phyloP scores from a whole-genome alignment of 1,139 yeast species.

The Sugiyamaella grinbergsii region DNA sequence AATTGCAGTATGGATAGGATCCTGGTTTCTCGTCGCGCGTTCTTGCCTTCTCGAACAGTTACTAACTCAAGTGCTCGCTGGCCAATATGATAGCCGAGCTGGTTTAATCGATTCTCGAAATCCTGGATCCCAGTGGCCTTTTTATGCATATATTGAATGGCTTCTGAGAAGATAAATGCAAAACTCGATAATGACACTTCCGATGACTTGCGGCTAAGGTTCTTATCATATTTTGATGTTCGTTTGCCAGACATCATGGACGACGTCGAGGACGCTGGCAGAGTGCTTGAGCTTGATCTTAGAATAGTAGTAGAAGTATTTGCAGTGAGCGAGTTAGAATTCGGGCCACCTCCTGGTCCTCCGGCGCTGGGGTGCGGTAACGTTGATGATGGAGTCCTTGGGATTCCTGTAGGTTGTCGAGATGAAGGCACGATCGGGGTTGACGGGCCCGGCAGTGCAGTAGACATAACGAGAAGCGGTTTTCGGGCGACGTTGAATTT shows the following conservation, averaged over 20 bases:
- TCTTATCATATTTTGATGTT: slow-evolving; percentile 62
- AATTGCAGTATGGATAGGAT: slow-evolving; percentile 81
- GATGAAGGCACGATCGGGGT: slow-evolving; percentile 41
- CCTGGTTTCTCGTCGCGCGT: slow-evolving; percentile 68
- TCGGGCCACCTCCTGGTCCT: slow-evolving; percentile 12
- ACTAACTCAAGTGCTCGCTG: slow-evolving; percentile 59
- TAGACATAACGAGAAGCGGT: slow-evolving; percentile 18
- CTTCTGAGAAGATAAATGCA: slow-evolving; percentile 70
- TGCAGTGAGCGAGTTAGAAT: not conserved
- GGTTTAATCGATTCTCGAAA: slow-evolving; percentile 71
- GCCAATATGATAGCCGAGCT: slow-evolving; percentile 75
- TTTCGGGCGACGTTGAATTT: not conserved
- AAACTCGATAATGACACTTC: slow-evolving; percentile 70
- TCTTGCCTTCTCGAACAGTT: slow-evolving; percentile 65
- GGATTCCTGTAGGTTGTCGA: slow-evolving; percentile 37
- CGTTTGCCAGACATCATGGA: slow-evolving; percentile 18
- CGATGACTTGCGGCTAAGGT: slow-evolving; percentile 61
- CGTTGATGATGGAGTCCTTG: slow-evolving; percentile 39
- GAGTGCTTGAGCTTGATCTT: not conserved
- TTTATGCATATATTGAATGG: slow-evolving; percentile 66
- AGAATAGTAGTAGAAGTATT: not conserved
- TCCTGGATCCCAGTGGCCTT: slow-evolving; percentile 73
- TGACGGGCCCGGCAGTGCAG: slow-evolving; percentile 20
- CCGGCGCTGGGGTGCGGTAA: slow-evolving; percentile 35
- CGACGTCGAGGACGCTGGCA: slow-evolving; percentile 9